A percentile compares a stretch with the other conserved stretches of the same genome.
Evolutionary conservation across 2,329 filamentous ascomycete genomes (phyloP).

Genomic region (Pyricularia grisea): DNA sequence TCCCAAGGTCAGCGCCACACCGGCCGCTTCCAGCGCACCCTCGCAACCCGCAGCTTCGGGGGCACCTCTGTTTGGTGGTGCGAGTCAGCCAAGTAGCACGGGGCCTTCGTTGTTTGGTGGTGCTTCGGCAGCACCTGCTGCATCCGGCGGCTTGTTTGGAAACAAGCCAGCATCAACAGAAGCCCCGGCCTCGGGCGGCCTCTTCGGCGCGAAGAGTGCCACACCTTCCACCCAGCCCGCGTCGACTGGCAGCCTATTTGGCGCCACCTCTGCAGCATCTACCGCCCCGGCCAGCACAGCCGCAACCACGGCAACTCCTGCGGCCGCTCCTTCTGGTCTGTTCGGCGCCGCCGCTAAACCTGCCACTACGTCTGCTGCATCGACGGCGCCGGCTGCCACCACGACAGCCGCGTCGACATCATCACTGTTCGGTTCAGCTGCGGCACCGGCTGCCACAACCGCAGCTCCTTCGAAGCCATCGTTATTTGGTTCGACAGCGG

Average conservation of each 20-base stretch:
- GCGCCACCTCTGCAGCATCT: neutral
- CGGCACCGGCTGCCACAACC: neutral
- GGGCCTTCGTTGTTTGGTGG: slow-evolving; percentile 6
- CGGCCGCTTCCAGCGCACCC: slow-evolving; percentile 4
- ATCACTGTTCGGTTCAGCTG: slow-evolving; percentile 5
- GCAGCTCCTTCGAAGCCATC: neutral
- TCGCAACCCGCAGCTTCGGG: slow-evolving; percentile 8
- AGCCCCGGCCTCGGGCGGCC: neutral
- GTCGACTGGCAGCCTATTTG: neutral
- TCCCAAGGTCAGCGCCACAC: neutral
- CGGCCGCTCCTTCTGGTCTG: neutral
- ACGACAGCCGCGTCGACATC: slow-evolving; percentile 1
- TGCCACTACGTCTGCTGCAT: slow-evolving; percentile 1
- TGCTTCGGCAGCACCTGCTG: slow-evolving; percentile 5
- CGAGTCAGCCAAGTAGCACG: neutral
- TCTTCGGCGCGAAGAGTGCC: slow-evolving; percentile 1
- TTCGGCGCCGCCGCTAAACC: slow-evolving; percentile 4
- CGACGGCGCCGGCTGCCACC: slow-evolving; percentile 2
- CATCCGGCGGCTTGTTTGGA: slow-evolving; percentile 7
- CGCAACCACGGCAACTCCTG: neutral
- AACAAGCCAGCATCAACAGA: neutral
- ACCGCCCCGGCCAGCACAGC: neutral
- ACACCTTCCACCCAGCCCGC: neutral
- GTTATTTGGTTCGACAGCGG: neutral
- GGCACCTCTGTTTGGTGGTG: neutral